phyloP scores from a whole-genome alignment of 495 filamentous ascomycete species.

The Ramalina intermedia region DNA sequence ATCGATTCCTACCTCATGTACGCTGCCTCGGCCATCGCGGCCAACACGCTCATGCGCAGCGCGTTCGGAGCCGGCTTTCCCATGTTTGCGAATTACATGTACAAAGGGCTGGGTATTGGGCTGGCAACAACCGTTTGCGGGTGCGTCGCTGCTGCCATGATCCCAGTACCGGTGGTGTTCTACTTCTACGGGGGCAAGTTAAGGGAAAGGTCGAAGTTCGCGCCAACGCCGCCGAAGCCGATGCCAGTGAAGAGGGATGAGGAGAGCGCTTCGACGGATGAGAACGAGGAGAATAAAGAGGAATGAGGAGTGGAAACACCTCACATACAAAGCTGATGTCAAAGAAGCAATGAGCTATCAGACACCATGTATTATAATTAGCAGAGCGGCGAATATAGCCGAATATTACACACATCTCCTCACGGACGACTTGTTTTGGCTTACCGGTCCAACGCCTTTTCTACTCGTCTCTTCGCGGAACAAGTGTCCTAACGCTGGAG shows the following conservation, averaged over 20 bases:
- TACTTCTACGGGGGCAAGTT: slow-evolving; percentile 22
- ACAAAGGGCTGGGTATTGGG: slow-evolving; percentile 23
- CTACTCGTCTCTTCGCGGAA: too few species aligned
- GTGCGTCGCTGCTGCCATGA: slow-evolving; percentile 25
- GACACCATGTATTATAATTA: too few species aligned
- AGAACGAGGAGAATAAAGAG: too few species aligned
- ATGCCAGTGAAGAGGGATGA: background rate
- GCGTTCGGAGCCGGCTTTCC: slow-evolving; percentile 46
- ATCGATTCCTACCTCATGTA: slow-evolving; percentile 48
- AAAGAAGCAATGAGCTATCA: too few species aligned
- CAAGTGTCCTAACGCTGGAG: too few species aligned
- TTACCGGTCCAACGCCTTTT: too few species aligned
- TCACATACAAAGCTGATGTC: too few species aligned
- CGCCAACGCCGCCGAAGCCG: slow-evolving; percentile 7
- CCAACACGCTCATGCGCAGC: slow-evolving; percentile 53
- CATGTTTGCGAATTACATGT: slow-evolving; percentile 15
- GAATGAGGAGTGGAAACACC: too few species aligned
- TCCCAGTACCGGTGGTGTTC: slow-evolving; percentile 15
- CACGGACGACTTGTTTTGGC: too few species aligned
- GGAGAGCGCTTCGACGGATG: background rate
- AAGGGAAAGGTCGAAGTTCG: slow-evolving; percentile 23
- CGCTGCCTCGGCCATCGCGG: slow-evolving; percentile 48
- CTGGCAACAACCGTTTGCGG: slow-evolving; percentile 22
- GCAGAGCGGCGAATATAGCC: too few species aligned
- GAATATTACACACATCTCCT: too few species aligned